A percentile compares a stretch with the other conserved stretches of the same genome.
These are phyloP conservation scores for Cichorium intybus DNA, from an alignment of 140 eudicot species.

Conservation along the genomic window DNA sequence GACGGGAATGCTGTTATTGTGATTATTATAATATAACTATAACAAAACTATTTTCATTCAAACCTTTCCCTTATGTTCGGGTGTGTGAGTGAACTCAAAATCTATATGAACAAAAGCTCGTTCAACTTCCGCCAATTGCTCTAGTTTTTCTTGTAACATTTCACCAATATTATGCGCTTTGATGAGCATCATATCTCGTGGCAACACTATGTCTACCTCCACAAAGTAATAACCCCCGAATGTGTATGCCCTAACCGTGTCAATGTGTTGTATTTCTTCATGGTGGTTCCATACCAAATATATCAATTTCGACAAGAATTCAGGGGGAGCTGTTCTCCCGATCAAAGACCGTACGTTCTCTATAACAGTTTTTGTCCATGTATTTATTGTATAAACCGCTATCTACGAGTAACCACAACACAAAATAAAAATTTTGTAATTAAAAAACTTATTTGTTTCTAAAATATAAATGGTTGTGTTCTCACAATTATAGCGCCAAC, in stretches of 20 bases:
- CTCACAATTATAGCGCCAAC: slow-evolving; percentile 86
- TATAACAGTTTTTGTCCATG: slow-evolving; percentile 84
- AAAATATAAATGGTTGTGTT: background rate
- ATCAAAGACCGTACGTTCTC: slow-evolving; percentile 83
- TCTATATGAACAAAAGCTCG: slow-evolving; percentile 91
- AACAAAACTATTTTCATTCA: background rate
- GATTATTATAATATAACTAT: background rate
- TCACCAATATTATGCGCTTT: slow-evolving; percentile 89
- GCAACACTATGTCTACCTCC: slow-evolving; percentile 89
- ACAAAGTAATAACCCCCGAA: slow-evolving; percentile 84
- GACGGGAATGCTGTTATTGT: background rate
- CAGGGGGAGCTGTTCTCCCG: slow-evolving; percentile 92
- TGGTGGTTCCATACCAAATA: slow-evolving; percentile 94
- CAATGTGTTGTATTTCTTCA: slow-evolving; percentile 79
- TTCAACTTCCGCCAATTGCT: slow-evolving; percentile 71
- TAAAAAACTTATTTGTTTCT: too few species aligned
- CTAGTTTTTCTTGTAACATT: slow-evolving; percentile 77
- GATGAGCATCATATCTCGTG: slow-evolving; percentile 60
- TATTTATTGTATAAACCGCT: slow-evolving; percentile 76
- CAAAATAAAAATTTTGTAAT: background rate
- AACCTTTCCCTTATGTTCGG: slow-evolving; percentile 68
- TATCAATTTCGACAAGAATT: slow-evolving; percentile 67
- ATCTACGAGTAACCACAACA: slow-evolving; percentile 38
- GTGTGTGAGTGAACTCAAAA: slow-evolving; percentile 71
- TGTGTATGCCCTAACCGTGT: slow-evolving; percentile 83